Evolutionary conservation across 257 asterid genomes (phyloP).

Genomic region (Nicotiana obtusifolia): DNA sequence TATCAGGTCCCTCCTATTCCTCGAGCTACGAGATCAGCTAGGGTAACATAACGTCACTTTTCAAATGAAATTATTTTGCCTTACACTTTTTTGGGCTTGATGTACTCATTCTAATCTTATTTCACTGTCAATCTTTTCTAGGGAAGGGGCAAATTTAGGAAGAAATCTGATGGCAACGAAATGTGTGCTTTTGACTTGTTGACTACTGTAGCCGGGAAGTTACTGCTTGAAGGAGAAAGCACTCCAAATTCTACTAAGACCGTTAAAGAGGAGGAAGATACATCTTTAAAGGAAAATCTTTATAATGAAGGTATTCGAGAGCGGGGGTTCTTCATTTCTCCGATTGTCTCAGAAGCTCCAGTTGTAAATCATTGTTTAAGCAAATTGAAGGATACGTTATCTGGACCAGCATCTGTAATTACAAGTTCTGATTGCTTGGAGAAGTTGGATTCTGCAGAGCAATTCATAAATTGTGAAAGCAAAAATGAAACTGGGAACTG

Average conservation of each 20-base stretch:
- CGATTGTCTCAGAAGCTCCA: conserved; percentile 58
- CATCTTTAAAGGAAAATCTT: conserved; percentile 35
- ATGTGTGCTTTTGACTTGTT: conserved; percentile 78
- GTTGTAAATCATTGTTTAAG: conserved; percentile 25
- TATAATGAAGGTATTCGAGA: conserved; percentile 27
- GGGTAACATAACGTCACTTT: conserved; percentile 62
- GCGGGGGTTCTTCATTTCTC: conserved; percentile 60
- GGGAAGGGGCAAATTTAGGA: conserved; percentile 61
- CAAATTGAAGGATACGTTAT: conserved; percentile 38
- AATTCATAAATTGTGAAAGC: conserved; percentile 45
- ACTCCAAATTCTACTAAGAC: conserved; percentile 35
- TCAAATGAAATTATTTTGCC: neutral
- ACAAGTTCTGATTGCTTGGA: conserved; percentile 68
- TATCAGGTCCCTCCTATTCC: conserved; percentile 73
- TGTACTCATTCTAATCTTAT: conserved; percentile 14
- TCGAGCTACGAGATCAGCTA: conserved; percentile 83
- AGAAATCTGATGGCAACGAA: conserved; percentile 46
- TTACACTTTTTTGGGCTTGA: conserved; percentile 2
- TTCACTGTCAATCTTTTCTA: conserved; percentile 27
- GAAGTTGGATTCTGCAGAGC: conserved; percentile 48
- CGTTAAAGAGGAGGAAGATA: conserved; percentile 33
- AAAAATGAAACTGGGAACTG: conserved; percentile 50
- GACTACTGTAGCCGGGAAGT: conserved; percentile 84
- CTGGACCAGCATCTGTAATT: conserved; percentile 61
- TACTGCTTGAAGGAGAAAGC: conserved; percentile 46